Conservation (phyloP, 2,329 filamentous ascomycete species). For the Alternaria arbusti region DNA sequence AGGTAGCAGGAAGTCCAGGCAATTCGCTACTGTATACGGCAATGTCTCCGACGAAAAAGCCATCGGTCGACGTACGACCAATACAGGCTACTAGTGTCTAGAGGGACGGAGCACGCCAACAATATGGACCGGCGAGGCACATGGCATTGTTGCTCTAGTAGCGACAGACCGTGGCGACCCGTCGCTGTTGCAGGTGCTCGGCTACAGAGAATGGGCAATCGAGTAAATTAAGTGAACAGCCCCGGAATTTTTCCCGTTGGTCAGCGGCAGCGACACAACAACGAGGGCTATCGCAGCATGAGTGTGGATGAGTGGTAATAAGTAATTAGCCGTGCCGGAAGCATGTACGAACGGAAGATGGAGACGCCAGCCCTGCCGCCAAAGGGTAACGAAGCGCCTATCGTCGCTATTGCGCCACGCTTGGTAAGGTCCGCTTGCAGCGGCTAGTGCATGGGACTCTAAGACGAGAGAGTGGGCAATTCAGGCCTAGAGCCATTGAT, state of each 20-base stretch:
- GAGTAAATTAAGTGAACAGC: neutral
- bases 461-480: constrained; percentile 35
- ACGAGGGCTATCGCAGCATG: constrained; percentile 13
- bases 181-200: constrained; percentile 19
- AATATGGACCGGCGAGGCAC: constrained; percentile 20
- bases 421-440: constrained; percentile 44
- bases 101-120: constrained; percentile 18
- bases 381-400: constrained; percentile 33
- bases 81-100: constrained; percentile 23
- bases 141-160: constrained; percentile 14
- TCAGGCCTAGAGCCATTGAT: constrained; percentile 47
- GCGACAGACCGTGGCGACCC: constrained; percentile 3
- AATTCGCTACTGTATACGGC: constrained; percentile 28
- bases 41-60: constrained; percentile 32
- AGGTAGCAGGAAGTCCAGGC: constrained; percentile 21
- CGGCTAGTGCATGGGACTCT: constrained; percentile 43
- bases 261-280: constrained; percentile 23
- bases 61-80: constrained; percentile 20
- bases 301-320: constrained; percentile 30
- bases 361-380: constrained; percentile 43
- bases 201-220: constrained; percentile 4
- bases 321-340: constrained; percentile 46
- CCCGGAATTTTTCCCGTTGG: constrained; percentile 25
- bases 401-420: constrained; percentile 43
- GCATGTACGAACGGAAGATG: constrained; percentile 23